Percentiles rank a stretch among this genome's conserved stretches.
Conservation (phyloP, 2,329 filamentous ascomycete species). For the Diaporthe sp. region DNA sequence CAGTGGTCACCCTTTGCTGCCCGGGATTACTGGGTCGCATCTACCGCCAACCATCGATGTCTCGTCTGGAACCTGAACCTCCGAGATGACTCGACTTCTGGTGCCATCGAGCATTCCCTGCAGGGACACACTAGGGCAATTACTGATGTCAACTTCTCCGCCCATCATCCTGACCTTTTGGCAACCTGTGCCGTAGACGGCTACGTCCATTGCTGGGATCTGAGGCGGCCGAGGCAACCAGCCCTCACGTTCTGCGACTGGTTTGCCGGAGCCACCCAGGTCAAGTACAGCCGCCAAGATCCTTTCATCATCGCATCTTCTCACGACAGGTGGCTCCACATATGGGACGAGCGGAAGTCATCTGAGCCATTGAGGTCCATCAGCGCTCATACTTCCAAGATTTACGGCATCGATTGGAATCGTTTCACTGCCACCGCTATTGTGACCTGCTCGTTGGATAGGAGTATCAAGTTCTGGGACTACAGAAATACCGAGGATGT, state of each 20-base stretch:
- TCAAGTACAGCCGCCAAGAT: constrained; percentile 93
- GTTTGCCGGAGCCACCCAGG: constrained; percentile 92
- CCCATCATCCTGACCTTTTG: constrained; percentile 88
- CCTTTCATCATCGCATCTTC: constrained; percentile 89
- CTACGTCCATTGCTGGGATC: constrained; percentile 92
- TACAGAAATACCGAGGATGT: constrained; percentile 70
- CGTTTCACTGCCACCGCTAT: constrained; percentile 77
- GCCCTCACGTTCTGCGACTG: constrained; percentile 89
- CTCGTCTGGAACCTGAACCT: constrained; percentile 93
- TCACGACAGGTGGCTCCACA: constrained; percentile 86
- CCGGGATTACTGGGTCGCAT: constrained; percentile 92
- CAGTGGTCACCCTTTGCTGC: constrained; percentile 96
- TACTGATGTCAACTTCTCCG: constrained; percentile 96
- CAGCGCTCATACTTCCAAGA: constrained; percentile 89
- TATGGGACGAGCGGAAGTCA: constrained; percentile 89
- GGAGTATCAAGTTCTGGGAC: constrained; percentile 95
- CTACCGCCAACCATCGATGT: constrained; percentile 93
- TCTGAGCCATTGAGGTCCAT: constrained; percentile 85
- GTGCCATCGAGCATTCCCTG: constrained; percentile 85
- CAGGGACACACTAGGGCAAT: constrained; percentile 88
- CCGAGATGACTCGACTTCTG: constrained; percentile 75
- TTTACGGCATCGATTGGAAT: constrained; percentile 97
- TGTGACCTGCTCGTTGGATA: constrained; percentile 90
- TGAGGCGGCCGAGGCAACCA: constrained; percentile 78
- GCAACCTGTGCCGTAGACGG: constrained; percentile 94